Conservation (phyloP, 2,329 filamentous ascomycete genomes). For the Huntiella moniliformis region DNA sequence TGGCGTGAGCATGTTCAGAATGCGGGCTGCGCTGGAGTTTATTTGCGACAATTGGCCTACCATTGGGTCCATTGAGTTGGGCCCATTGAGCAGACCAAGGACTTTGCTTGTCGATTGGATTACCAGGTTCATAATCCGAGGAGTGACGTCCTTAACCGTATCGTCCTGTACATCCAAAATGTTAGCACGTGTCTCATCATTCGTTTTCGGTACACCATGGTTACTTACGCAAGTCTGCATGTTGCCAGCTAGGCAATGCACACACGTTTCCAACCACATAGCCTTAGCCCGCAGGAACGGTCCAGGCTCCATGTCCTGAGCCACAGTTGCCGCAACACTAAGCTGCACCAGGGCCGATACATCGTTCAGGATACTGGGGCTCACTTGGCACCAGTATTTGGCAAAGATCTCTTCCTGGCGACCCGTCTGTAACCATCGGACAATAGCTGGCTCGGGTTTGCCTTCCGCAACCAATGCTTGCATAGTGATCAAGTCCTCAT, state of each 20-base stretch:
- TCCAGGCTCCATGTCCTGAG: constrained; percentile 35
- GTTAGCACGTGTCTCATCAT: too few species aligned
- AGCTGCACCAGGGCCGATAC: constrained; percentile 43
- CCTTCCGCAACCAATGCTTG: constrained; percentile 42
- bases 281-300: constrained; percentile 36
- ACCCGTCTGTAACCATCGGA: constrained; percentile 47
- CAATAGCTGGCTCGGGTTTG: constrained; percentile 42
- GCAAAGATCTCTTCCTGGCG: constrained; percentile 45
- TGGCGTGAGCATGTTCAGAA: constrained; percentile 15
- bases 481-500: constrained; percentile 38
- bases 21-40: constrained; percentile 20
- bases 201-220: neutral
- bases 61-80: constrained; percentile 23
- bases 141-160: constrained; percentile 35
- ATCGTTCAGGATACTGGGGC: constrained; percentile 28
- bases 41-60: constrained; percentile 29
- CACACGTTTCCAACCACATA: constrained; percentile 39
- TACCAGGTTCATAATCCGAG: constrained; percentile 37
- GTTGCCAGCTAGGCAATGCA: constrained; percentile 32
- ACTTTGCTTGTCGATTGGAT: constrained; percentile 33
- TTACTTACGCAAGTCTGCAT: constrained; percentile 32
- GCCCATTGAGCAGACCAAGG: constrained; percentile 27
- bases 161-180: constrained; percentile 24
- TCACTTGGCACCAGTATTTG: constrained; percentile 18
- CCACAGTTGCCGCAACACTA: constrained; percentile 45